Conservation (phyloP, 2,329 filamentous ascomycete species). For the Lecanoromycetidae sp. region DNA sequence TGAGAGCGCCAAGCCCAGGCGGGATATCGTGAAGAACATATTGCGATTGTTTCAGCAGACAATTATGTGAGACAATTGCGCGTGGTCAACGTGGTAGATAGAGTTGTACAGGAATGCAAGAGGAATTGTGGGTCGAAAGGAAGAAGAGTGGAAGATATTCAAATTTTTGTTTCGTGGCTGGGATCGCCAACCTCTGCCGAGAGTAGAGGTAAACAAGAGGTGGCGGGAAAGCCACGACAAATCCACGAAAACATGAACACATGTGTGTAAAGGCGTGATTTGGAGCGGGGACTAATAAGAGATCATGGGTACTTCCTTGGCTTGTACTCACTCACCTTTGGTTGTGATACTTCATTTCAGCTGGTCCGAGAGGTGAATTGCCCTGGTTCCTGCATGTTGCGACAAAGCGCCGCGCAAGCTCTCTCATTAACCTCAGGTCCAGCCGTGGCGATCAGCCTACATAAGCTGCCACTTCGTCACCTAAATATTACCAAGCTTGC, state of each 20-base stretch:
- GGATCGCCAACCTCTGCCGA: conserved; percentile 9
- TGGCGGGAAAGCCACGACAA: conserved; percentile 11
- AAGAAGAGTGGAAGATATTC: neutral
- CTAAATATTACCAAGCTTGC: neutral
- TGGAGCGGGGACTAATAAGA: neutral
- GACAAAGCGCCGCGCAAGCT: neutral
- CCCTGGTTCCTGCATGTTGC: conserved; percentile 2
- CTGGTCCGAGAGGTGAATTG: neutral
- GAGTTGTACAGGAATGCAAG: conserved; percentile 2
- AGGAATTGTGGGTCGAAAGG: neutral
- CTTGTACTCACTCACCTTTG: neutral
- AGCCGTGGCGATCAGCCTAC: neutral
- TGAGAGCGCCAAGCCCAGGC: conserved; percentile 12
- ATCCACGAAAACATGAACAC: neutral
- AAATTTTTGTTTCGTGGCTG: conserved; percentile 13
- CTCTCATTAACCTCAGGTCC: neutral
- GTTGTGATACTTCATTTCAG: neutral
- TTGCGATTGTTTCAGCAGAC: neutral
- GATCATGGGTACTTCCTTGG: conserved; percentile 1
- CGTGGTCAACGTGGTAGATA: neutral
- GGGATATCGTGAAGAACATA: conserved; percentile 14
- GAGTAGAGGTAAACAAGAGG: neutral
- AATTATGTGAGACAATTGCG: neutral
- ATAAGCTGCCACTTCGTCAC: neutral
- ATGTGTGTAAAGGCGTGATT: neutral